A percentile compares a stretch with the other conserved stretches of the same genome.
phyloP scores from a whole-genome alignment of 768 basidiomycete genomes.

The Panaeolus cyanescens region DNA sequence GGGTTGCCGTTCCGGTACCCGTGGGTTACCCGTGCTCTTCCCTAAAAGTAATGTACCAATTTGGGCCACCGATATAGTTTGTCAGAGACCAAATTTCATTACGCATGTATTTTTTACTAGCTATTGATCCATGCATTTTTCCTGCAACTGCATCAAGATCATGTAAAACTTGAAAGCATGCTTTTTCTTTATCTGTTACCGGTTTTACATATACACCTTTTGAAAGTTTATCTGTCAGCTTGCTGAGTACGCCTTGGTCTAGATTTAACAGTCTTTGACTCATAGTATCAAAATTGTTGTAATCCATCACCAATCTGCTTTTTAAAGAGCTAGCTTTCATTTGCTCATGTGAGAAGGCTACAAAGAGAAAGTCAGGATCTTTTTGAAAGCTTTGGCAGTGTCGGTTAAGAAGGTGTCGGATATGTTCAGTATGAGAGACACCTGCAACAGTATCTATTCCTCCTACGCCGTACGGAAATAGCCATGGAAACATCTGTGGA shows the following conservation, averaged over 20 bases:
- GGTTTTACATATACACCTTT: constrained; percentile 20
- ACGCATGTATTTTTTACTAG: constrained; percentile 23
- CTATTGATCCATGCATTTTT: constrained; percentile 21
- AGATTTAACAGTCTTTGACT: constrained; percentile 18
- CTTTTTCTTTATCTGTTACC: constrained; percentile 16
- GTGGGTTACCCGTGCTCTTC: no score
- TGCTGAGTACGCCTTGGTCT: constrained; percentile 17
- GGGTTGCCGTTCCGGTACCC: no score
- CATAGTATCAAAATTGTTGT: constrained; percentile 24
- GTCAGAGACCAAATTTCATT: constrained; percentile 34
- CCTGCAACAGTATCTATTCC: constrained; percentile 22
- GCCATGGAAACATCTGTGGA: no score
- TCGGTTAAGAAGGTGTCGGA: constrained; percentile 32
- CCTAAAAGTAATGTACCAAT: constrained; percentile 38
- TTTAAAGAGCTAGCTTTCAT: constrained; percentile 25
- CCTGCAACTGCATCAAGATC: constrained; percentile 27
- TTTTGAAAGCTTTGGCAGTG: constrained; percentile 40
- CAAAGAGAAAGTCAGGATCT: constrained; percentile 34
- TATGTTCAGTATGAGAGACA: constrained; percentile 23
- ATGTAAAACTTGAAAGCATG: constrained; percentile 21
- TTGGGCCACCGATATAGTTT: constrained; percentile 24
- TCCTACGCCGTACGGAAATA: constrained; percentile 16
- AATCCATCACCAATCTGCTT: constrained; percentile 26
- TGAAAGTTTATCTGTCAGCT: constrained; percentile 17
- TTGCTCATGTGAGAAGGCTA: constrained; percentile 40